Evolutionary conservation across 1,284 basidiomycete genomes (phyloP), one percentile per base, ranked within the genome.

Genomic region (Ceratobasidium sp.): DNA sequence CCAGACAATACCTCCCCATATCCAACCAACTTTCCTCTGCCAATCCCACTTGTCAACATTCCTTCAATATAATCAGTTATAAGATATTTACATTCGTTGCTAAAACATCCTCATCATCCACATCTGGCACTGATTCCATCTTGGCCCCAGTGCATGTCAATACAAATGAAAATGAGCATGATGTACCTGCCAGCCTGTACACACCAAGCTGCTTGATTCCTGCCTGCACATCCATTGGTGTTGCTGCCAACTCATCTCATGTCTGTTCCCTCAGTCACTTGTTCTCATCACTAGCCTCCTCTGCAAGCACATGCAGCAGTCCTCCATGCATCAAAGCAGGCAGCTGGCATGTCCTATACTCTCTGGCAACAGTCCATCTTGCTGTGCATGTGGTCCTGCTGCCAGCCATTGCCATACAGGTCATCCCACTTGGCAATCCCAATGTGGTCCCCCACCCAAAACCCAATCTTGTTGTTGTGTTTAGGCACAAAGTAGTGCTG

Each of bases 341-440:
- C 1, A 82, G 82, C 11, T 72, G 71, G 3, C 85, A 79, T 0
- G 90, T 84, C 1, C 95, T 98, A 77, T 98, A 98, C 71, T 89
- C 74, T 91, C 85, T 2, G 96, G 97, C 76, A 99, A 99, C 8
- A 99, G 82, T 8, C 96, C 96, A 85, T 80, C 76, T 89, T 88
- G 4, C 95, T 95, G 29, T 84, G 81, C 14, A 96, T 97, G 47
- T 89, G 88, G 44, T 96, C 95, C 85, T 93, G 89, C 93, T 93
- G 98, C 96, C 96, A 99, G n/a, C 96, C 96, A 78, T 99, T 96
- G 47, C 87, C 87, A 77, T 94, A 99, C 69, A 87, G 81, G 72
- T 99, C 96, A 77, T 99, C 96, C 79, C 87, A 91, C 81, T 99
- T 95, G 47, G 98, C 73, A 49, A 99, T 87, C 75, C 91, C 86